Base-by-base conservation (phyloP, 2,329 filamentous ascomycete species). In the Neurospora sp. region DNA sequence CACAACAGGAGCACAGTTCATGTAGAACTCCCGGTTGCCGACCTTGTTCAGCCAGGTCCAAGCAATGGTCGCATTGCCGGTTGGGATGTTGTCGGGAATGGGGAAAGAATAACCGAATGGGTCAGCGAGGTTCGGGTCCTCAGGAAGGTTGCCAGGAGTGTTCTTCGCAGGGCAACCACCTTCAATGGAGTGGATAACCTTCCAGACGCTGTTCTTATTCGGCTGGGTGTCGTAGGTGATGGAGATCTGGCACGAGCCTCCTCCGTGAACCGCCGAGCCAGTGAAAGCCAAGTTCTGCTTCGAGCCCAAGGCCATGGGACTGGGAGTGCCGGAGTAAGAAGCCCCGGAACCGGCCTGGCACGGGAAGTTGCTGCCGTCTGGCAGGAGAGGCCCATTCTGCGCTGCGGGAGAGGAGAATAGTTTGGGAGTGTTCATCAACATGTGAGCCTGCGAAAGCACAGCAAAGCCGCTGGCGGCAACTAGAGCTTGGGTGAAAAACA, bases 11-110 rank as follows among this genome's bases (percentile, higher is more conserved):
- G 91, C 92, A 75, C 95, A 99, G 85, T 97, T 96, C 93, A 97
- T 97, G 85, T 98, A 97, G 86, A 97, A 93, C 78, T 98, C 96
- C 0, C 94, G 90, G 82, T 97, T 97, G 2, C 96, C 96, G 10
- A 97, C 77, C 71, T 91, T 91, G 83, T 98, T 98, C 81, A 97
- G 88, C 96, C 96, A 98, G 0, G 93, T 93, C 93, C 94, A 98
- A 0, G 92, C 92, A 5, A 98, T 84, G 0, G 89, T 92, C 36
- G 91, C 94, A 52, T 93, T 86, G 4, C 95, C 96, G 1, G 89
- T 82, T 8, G 89, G 87, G 66, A 97, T 85, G 28, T 89, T 87
- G 0, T 84, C 78, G 0, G 94, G 95, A 6, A 97, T 88, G 0
- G 81, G 86, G 81, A 90, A 97, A 38, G 87, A 81, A 80, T 92